These are phyloP conservation scores for Hypholoma sublateritium DNA, from an alignment of 768 basidiomycete species.

Conservation along the genomic window DNA sequence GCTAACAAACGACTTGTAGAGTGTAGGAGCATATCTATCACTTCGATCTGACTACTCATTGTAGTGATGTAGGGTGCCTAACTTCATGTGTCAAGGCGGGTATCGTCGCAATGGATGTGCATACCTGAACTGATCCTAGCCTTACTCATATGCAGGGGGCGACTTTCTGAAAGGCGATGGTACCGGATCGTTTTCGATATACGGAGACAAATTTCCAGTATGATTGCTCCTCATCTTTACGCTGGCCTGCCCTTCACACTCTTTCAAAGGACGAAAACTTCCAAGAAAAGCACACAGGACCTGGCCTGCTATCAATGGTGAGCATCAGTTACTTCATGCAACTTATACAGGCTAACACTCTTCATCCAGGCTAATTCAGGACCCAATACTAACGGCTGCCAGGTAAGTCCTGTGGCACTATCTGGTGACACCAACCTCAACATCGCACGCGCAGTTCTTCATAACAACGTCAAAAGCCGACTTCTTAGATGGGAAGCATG, in stretches of 20 bases:
- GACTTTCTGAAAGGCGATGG: conserved; percentile 96
- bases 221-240: conserved; percentile 18
- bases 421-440: not conserved
- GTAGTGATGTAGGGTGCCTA: conserved; percentile 60
- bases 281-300: conserved; percentile 79
- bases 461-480: conserved; percentile 94
- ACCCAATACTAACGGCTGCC: conserved; percentile 91
- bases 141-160: conserved; percentile 54
- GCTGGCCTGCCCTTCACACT: not conserved
- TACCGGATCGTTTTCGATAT: conserved; percentile 95
- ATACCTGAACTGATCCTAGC: not conserved
- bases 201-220: conserved; percentile 91
- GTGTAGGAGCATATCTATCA: conserved; percentile 50
- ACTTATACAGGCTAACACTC: not conserved
- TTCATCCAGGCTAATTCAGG: conserved; percentile 85
- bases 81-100: conserved; percentile 96
- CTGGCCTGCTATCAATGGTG: conserved; percentile 93
- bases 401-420: conserved; percentile 39
- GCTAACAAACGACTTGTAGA: conserved; percentile 39
- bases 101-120: not conserved
- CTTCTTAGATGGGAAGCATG: conserved; percentile 93
- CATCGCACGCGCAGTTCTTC: conserved; percentile 70
- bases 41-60: conserved; percentile 12
- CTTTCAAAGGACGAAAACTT: conserved; percentile 87
- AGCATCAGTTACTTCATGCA: conserved; percentile 6